These are phyloP conservation scores for Aspergillus olivimuriae DNA, from an alignment of 495 filamentous ascomycete species.

Conservation along the genomic window DNA sequence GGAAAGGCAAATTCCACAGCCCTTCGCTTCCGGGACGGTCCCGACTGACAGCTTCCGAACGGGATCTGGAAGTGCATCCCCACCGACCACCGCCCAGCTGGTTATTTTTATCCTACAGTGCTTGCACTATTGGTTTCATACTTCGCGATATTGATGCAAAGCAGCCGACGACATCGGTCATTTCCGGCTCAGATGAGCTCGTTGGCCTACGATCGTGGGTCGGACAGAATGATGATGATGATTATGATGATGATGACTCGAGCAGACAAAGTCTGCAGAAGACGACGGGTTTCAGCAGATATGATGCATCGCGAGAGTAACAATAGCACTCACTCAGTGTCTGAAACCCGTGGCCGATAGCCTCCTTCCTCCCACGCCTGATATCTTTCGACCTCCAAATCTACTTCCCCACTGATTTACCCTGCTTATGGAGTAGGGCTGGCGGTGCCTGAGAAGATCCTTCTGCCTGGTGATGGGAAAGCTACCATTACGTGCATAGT, in stretches of 20 bases:
- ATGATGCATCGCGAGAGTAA: background rate
- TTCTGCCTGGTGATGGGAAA: conserved; percentile 5
- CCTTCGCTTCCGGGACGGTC: too few relatives aligned
- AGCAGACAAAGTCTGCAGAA: too few relatives aligned
- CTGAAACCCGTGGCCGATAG: background rate
- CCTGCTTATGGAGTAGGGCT: background rate
- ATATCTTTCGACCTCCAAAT: background rate
- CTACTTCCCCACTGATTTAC: conserved; percentile 1
- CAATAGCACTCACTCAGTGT: background rate
- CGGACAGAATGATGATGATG: too few relatives aligned
- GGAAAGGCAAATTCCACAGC: conserved; percentile 1
- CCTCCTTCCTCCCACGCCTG: background rate
- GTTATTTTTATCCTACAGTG: conserved; percentile 9
- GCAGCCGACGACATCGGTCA: background rate
- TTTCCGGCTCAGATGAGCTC: background rate
- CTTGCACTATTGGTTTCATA: conserved; percentile 12
- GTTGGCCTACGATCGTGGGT: too few relatives aligned
- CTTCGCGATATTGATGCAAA: conserved; percentile 7
- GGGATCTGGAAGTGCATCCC: too few relatives aligned
- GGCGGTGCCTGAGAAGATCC: background rate
- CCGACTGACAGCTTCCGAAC: too few relatives aligned
- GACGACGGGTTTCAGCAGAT: too few relatives aligned
- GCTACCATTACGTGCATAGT: too few relatives aligned
- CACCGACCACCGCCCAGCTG: too few relatives aligned
- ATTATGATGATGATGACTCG: too few relatives aligned